phyloP scores from a whole-genome alignment of 768 basidiomycete species.

The Gloeostereum incarnatum region DNA sequence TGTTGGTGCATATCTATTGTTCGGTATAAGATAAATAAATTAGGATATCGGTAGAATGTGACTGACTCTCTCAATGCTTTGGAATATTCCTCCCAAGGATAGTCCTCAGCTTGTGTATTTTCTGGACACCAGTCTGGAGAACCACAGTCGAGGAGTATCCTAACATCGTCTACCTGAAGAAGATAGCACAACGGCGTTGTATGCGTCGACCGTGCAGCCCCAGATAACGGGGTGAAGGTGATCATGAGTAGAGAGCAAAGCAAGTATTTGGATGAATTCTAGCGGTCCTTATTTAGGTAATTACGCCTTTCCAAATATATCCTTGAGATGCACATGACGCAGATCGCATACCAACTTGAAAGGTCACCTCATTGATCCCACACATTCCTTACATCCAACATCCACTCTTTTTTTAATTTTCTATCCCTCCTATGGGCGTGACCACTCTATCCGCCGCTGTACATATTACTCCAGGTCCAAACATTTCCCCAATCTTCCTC shows the following conservation, averaged over 20 bases:
- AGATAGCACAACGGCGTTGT: constrained; percentile 72
- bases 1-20: constrained; percentile 57
- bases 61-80: constrained; percentile 59
- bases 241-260: too few relatives aligned
- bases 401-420: neutral
- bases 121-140: constrained; percentile 82
- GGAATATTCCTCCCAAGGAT: constrained; percentile 60
- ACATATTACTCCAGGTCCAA: constrained; percentile 44
- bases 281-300: too few relatives aligned
- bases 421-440: constrained; percentile 31
- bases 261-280: too few relatives aligned
- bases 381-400: neutral
- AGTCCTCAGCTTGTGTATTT: constrained; percentile 20
- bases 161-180: constrained; percentile 89
- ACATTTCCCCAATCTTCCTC: too few relatives aligned
- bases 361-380: too few relatives aligned
- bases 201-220: constrained; percentile 61
- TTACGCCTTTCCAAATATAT: too few relatives aligned
- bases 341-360: too few relatives aligned
- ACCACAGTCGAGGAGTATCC: constrained; percentile 91
- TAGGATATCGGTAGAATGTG: constrained; percentile 1
- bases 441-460: constrained; percentile 43
- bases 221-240: constrained; percentile 88
- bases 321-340: too few relatives aligned
- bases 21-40: constrained; percentile 7